Evolutionary conservation across 2,329 filamentous ascomycete genomes (phyloP), one percentile per base, ranked within the genome.

Genomic region (Diaporthe capsici): DNA sequence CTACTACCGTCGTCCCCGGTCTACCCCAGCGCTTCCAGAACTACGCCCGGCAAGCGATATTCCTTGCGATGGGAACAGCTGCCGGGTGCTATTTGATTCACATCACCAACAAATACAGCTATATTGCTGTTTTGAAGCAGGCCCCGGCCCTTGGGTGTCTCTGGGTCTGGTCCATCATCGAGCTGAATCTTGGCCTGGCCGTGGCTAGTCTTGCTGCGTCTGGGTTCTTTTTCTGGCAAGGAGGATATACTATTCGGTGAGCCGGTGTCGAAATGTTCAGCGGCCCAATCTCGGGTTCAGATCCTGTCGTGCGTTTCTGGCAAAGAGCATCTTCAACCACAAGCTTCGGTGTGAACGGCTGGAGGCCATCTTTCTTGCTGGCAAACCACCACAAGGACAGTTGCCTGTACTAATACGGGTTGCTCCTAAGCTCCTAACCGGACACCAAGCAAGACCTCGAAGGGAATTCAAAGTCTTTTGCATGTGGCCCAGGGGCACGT

Each of bases 91-190:
- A 95, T 83, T 87, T 98, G 77, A 92, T 98, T 67, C 88, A 94
- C 79, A 91, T 96, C 72, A 95, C 94, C 37, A 98, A 98, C 81
- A 89, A 87, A 42, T 91, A 92, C 78, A 91, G 93, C 6, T 98
- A 98, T 81, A 92, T 97, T 79, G 94, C 94, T 9, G 92, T 98
- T 28, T 96, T 98, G 95, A 97, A 98, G 86, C 92, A 92, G 78
- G 94, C 95, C 0, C 97, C 97, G n/a, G 92, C 95, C 7, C 83
- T 98, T 20, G 97, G 95, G 0, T 96, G 94, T 55, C 84, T 98
- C 25, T 98, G 96, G 96, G 90, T 98, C 6, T 98, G 96, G 95
- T 92, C 94, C 44, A 93, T 98, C 31, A 89, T 98, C 63, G 97
- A 99, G 86, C 89, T 98, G 85, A 90, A 95, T 73, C 86, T 98